Evolutionary conservation across 257 asterid species (phyloP).

Genomic region (Eucommia ulmoides): DNA sequence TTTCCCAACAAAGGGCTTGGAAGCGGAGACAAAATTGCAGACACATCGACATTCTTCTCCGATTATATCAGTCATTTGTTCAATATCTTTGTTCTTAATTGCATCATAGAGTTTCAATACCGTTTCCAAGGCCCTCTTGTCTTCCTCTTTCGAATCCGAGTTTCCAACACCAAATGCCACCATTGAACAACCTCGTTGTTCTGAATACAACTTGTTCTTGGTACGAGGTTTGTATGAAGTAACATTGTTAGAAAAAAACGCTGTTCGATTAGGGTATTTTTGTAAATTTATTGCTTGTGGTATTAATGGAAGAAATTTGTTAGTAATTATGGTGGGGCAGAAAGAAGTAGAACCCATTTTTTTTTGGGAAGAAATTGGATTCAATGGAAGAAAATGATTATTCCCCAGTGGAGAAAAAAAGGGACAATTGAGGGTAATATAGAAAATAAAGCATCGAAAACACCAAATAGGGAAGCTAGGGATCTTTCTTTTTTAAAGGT

Average conservation of each 20-base stretch:
- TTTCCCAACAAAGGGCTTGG: conserved; percentile 52
- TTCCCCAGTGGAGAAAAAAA: no score
- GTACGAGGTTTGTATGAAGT: conserved; percentile 2
- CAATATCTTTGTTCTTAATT: conserved; percentile 30
- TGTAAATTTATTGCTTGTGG: neutral
- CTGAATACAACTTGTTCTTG: conserved; percentile 7
- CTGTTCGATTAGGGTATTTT: neutral
- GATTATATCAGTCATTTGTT: conserved; percentile 39
- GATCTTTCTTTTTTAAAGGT: no score
- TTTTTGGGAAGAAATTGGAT: no score
- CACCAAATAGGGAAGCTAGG: no score
- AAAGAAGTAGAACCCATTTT: no score
- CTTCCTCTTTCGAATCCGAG: conserved; percentile 14
- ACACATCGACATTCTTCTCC: conserved; percentile 62
- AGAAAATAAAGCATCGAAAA: no score
- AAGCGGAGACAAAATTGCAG: conserved; percentile 38
- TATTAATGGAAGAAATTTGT: no score
- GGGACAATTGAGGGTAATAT: no score
- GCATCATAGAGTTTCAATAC: conserved; percentile 59
- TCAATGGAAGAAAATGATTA: no score
- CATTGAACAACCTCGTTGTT: conserved; percentile 1
- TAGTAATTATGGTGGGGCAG: no score
- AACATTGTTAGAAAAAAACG: conserved; percentile 4
- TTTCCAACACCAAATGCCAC: conserved; percentile 16
- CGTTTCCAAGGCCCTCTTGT: conserved; percentile 37